Base-by-base conservation (phyloP, 768 basidiomycete genomes). In the Leccinum ochraceum region DNA sequence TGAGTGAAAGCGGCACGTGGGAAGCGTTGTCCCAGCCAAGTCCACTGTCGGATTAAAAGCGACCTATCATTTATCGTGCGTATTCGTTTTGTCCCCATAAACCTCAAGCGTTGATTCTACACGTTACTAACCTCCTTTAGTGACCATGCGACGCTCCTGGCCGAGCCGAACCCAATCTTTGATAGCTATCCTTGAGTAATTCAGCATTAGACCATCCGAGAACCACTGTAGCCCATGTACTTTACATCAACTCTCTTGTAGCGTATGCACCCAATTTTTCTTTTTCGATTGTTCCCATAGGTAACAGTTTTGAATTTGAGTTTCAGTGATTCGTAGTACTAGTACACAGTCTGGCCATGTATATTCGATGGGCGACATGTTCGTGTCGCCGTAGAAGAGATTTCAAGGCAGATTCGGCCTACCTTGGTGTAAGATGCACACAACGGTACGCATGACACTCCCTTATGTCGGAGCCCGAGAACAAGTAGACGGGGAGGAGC, bases 1-100 rank as follows among this genome's bases (percentile, higher is more conserved):
- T 54, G 0, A 70, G 71, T 26, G 72, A 72, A 36, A 66, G 60
- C 4, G 74, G 69, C n/a, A 75, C 67, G 28, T 75, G 70, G 67
- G 69, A 73, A 42, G 71, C 60, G 36, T 50, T 71, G 26, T 74
- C 74, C 0, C 70, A 74, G 13, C 68, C 70, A 28, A 66, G 71
- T 5, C 70, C 69, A 5, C 5, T 62, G 22, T 75, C 68, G 9
- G 63, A 66, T 16, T 71, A 56, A 70, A 17, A n/a, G 39, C 16
- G 7, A 22, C n/a, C 20, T 32, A 20, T 17, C 51, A 34, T 32
- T 32, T 53, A 11, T 48, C 16, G 54, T 67, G 55, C 48, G 63
- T 66, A 14, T 49, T 30, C 17, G 36, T 46, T 36, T n/a, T 3
- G 1, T 22, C 26, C 44, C 46, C 46, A 22, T 7, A 22, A 48